Evolutionary conservation across 352 stramenopile species (phyloP), one percentile per base, ranked within the genome.

Genomic region (Phytopythium aichiense): DNA sequence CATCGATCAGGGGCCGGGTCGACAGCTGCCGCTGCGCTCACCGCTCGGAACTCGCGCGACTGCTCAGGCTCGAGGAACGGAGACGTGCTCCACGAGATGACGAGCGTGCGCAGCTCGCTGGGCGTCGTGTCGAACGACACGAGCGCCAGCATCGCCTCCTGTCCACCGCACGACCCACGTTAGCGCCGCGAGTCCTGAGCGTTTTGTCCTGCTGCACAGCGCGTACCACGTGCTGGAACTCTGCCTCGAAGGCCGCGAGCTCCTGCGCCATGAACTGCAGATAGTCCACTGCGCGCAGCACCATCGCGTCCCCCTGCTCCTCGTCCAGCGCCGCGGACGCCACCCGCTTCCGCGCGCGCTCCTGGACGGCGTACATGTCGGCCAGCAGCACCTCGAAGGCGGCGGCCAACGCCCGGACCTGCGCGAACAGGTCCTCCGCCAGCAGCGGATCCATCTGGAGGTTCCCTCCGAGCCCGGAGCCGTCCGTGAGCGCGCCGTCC

Each of bases 51-150:
- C 12, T 52, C 63, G 22, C 64, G 69, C 15, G 68, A 83, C 48
- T 78, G 68, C 33, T 66, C 68, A 18, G 77, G 73, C 42, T 92
- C 72, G 16, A 92, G 69, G 56, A 94, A 94, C 2, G 85, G 82
- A 25, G 84, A 91, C 38, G 85, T 91, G 53, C 77, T 92, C 77
- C 84, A 91, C 12, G 83, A 92, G 45, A 91, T 90, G 15, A 88
- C 72, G 43, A 91, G 84, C n/a, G 85, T 89, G 18, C 79, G 82
- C 52, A 92, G 66, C 65, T 88, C 67, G 58, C 88, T 79, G 20
- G 73, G 88, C 22, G 85, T 80, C 23, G 77, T 88, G 16, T 84
- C 70, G 63, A 94, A 94, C 23, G 81, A 75, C 42, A 94, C 76
- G 45, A 84, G 78, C 22, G 67, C 68, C 63, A 94, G 54, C 45